A percentile compares a stretch with the other conserved stretches of the same genome.
Conservation (phyloP, 2,329 filamentous ascomycete species). For the Cladosporium sp. region DNA sequence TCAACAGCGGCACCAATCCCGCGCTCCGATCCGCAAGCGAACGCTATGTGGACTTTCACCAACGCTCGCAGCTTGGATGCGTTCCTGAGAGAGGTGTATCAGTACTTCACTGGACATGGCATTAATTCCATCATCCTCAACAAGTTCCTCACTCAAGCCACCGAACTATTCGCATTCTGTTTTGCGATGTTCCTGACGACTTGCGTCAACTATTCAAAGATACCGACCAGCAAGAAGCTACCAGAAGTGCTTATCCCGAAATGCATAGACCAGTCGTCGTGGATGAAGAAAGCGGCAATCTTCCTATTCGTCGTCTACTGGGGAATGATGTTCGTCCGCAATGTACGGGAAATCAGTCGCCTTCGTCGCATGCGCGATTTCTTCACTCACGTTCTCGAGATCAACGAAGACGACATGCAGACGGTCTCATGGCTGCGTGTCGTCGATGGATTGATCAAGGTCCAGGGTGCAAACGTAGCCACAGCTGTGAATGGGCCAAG, state of each 20-base stretch:
- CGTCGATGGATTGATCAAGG: constrained; percentile 76
- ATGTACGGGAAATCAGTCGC: constrained; percentile 54
- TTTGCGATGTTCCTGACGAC: constrained; percentile 81
- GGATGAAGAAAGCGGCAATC: constrained; percentile 71
- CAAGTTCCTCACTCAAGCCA: constrained; percentile 69
- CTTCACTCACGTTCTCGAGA: constrained; percentile 75
- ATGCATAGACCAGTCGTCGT: constrained; percentile 70
- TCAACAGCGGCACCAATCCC: constrained; percentile 29
- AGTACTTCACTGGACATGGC: constrained; percentile 79
- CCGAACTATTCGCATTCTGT: constrained; percentile 75
- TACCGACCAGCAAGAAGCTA: constrained; percentile 61
- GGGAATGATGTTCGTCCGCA: constrained; percentile 73
- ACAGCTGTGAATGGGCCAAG: constrained; percentile 63
- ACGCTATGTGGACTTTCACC: constrained; percentile 88
- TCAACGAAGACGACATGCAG: constrained; percentile 83
- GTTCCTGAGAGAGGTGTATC: constrained; percentile 81
- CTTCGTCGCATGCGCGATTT: constrained; percentile 80
- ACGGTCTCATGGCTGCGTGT: constrained; percentile 93
- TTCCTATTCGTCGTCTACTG: constrained; percentile 87
- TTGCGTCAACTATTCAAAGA: constrained; percentile 75
- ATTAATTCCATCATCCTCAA: constrained; percentile 79
- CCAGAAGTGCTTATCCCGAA: constrained; percentile 63
- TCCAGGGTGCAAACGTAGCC: constrained; percentile 82
- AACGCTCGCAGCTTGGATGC: constrained; percentile 86
- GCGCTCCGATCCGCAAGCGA: constrained; percentile 61